These are phyloP conservation scores for Penicillium bovifimosum DNA, from an alignment of 495 filamentous ascomycete species.

Conservation along the genomic window DNA sequence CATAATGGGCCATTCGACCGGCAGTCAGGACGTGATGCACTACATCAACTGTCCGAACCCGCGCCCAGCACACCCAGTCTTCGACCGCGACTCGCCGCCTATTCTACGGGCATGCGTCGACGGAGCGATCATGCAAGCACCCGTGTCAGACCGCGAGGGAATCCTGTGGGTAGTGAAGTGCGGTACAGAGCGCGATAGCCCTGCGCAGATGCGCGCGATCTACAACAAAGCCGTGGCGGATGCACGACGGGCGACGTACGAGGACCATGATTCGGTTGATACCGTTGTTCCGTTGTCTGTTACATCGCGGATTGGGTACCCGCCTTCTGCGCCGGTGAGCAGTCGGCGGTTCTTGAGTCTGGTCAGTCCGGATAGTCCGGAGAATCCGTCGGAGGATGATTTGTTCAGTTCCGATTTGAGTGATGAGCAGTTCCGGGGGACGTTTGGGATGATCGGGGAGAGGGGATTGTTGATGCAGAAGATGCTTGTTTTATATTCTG, in stretches of 20 bases:
- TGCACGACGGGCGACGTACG: slow-evolving; percentile 19
- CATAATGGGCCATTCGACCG: slow-evolving; percentile 73
- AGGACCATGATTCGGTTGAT: slow-evolving; percentile 23
- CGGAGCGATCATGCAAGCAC: slow-evolving; percentile 78
- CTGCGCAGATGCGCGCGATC: slow-evolving; percentile 21
- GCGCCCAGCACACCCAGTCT: slow-evolving; percentile 25
- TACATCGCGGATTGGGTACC: slow-evolving; percentile 33
- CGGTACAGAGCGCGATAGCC: slow-evolving; percentile 29
- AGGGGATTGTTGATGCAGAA: slow-evolving; percentile 47
- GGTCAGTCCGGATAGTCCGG: slow-evolving; percentile 44
- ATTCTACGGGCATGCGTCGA: slow-evolving; percentile 47
- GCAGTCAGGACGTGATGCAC: slow-evolving; percentile 79
- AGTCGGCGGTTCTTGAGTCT: slow-evolving; percentile 62
- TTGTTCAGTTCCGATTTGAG: slow-evolving; percentile 75
- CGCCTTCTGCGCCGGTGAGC: slow-evolving; percentile 49
- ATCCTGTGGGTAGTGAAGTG: slow-evolving; percentile 38
- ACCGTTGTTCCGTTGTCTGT: slow-evolving; percentile 32
- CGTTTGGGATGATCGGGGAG: slow-evolving; percentile 57
- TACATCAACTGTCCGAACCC: slow-evolving; percentile 49
- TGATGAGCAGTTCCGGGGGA: slow-evolving; percentile 48
- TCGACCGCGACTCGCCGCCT: slow-evolving; percentile 27
- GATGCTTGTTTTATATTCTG: slow-evolving; percentile 55
- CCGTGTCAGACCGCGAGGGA: slow-evolving; percentile 72
- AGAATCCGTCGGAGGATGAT: slow-evolving; percentile 68
- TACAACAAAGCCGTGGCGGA: slow-evolving; percentile 27